These are phyloP conservation scores for Magnusiomyces tetraspermus DNA, from an alignment of 1,139 yeast species.

Conservation along the genomic window DNA sequence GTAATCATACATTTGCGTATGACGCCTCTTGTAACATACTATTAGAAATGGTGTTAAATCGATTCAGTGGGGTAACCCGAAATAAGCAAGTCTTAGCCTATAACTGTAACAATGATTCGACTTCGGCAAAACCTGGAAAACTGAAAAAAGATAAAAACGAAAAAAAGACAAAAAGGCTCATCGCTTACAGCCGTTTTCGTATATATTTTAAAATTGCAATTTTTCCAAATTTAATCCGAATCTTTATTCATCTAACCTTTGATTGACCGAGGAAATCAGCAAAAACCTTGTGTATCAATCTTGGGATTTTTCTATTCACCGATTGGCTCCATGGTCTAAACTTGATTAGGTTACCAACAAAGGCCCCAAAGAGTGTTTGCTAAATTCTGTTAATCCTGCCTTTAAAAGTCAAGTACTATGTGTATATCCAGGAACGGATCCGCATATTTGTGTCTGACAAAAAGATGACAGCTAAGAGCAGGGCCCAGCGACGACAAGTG, in stretches of 20 bases:
- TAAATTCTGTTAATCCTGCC: not conserved
- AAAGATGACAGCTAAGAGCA: not conserved
- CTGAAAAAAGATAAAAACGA: not conserved
- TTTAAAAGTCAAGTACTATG: not conserved
- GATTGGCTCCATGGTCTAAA: not conserved
- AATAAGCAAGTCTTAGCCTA: not conserved
- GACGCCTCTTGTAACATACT: no score
- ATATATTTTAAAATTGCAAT: not conserved
- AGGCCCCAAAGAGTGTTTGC: no score
- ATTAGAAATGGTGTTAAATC: no score
- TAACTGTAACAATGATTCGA: not conserved
- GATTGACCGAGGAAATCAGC: no score
- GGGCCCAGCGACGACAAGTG: not conserved
- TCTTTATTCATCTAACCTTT: no score
- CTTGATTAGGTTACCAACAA: no score
- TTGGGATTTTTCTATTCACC: not conserved
- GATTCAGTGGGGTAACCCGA: no score
- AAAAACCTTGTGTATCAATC: no score
- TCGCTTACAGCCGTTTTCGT: not conserved
- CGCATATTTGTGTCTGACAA: slow-evolving; percentile 1
- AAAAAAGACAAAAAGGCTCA: not conserved
- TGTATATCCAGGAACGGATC: slow-evolving; percentile 16
- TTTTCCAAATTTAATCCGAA: no score
- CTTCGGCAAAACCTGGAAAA: not conserved
- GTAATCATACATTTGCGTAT: not conserved